Conservation (phyloP, 1,284 basidiomycete genomes). For the Papiliotrema terrestris region DNA sequence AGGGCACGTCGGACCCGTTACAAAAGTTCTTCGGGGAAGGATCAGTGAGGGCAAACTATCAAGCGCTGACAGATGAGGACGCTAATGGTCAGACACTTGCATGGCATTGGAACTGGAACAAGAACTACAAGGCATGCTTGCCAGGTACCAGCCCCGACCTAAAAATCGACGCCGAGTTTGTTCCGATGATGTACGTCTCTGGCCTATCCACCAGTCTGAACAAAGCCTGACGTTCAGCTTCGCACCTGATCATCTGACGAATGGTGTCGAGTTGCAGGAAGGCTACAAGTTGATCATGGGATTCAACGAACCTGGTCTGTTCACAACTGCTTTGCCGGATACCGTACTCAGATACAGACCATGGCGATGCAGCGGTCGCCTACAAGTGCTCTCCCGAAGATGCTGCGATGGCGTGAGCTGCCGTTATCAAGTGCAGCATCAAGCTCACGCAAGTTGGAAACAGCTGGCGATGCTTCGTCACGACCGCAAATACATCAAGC, state of each 20-base stretch:
- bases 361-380: slow-evolving; percentile 29
- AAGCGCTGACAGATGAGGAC: background rate
- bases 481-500: slow-evolving; percentile 13
- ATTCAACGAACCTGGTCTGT: slow-evolving; percentile 44
- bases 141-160: slow-evolving; percentile 31
- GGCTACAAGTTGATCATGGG: slow-evolving; percentile 34
- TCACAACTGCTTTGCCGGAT: background rate
- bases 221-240: slow-evolving; percentile 23
- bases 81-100: slow-evolving; percentile 22
- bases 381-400: slow-evolving; percentile 15
- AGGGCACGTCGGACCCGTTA: slow-evolving; percentile 37
- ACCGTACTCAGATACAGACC: slow-evolving; percentile 18
- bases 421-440: background rate
- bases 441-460: slow-evolving; percentile 22
- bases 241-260: slow-evolving; percentile 31
- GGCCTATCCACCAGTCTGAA: background rate
- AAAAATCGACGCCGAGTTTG: slow-evolving; percentile 36
- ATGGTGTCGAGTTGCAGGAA: slow-evolving; percentile 26
- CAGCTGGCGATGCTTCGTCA: slow-evolving; percentile 27
- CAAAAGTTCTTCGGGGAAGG: slow-evolving; percentile 37
- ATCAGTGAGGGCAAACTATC: slow-evolving; percentile 22
- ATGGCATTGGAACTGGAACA: slow-evolving; percentile 49
- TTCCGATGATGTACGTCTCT: slow-evolving; percentile 43
- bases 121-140: slow-evolving; percentile 34
- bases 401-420: slow-evolving; percentile 27